Evolutionary conservation across 139 green algal genomes (phyloP).

Genomic region (Tetradesmus lagerheimii): DNA sequence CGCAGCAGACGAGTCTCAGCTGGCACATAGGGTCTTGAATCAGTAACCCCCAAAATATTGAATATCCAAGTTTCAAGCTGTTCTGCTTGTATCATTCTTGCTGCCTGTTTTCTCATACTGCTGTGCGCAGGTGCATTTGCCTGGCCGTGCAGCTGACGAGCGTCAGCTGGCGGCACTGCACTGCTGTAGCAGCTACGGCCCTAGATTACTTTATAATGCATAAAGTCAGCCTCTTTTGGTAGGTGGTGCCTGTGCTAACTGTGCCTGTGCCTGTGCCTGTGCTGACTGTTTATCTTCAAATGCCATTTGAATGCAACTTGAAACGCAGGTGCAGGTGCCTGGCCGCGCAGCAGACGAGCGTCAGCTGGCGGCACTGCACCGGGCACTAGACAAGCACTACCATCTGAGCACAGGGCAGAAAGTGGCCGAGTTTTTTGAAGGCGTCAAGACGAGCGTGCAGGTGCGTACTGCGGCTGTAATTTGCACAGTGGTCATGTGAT

Average conservation of each 20-base stretch:
- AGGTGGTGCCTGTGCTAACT: too few species aligned
- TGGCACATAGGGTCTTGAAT: too few species aligned
- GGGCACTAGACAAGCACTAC: constrained; percentile 44
- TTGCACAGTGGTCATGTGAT: too few species aligned
- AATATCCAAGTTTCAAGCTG: too few species aligned
- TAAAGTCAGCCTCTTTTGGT: too few species aligned
- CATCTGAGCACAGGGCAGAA: constrained; percentile 33
- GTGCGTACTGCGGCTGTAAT: neutral
- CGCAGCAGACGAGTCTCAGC: too few species aligned
- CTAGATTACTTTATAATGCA: too few species aligned
- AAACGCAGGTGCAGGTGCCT: constrained; percentile 6
- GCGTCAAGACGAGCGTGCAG: constrained; percentile 28
- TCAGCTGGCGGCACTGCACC: neutral
- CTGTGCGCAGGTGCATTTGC: constrained; percentile 29
- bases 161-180: too few species aligned
- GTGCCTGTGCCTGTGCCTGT: too few species aligned
- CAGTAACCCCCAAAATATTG: too few species aligned
- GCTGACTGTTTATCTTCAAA: neutral
- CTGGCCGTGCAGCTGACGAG: neutral
- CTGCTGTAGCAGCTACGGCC: too few species aligned
- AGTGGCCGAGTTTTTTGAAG: constrained; percentile 39
- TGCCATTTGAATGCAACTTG: neutral
- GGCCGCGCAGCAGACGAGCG: neutral
- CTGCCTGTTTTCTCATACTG: neutral
- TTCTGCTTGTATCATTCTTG: neutral